Conservation (phyloP, 371 early-diverging fungal species). For the Mucor indicus region DNA sequence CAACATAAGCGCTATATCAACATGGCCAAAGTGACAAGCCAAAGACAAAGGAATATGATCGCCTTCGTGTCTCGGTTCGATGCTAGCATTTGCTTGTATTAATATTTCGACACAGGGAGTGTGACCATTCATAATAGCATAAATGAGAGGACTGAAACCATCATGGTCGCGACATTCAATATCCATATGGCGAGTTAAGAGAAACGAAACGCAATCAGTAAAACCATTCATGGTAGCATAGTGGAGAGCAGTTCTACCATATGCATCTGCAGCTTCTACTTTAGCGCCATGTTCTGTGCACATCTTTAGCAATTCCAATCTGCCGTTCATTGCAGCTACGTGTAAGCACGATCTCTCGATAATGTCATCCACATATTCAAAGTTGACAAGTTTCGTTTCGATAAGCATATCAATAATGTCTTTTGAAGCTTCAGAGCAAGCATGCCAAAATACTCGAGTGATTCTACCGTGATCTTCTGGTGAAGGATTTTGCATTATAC, state of each 20-base stretch:
- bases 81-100: slow-evolving; percentile 61
- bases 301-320: slow-evolving; percentile 56
- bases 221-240: slow-evolving; percentile 92
- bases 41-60: slow-evolving; percentile 74
- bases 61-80: slow-evolving; percentile 60
- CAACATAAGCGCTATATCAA: slow-evolving; percentile 78
- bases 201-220: slow-evolving; percentile 61
- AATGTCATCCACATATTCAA: slow-evolving; percentile 86
- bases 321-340: slow-evolving; percentile 82
- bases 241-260: slow-evolving; percentile 87
- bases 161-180: slow-evolving; percentile 81
- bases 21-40: slow-evolving; percentile 89
- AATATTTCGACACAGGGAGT: slow-evolving; percentile 71
- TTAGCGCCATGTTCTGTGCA: slow-evolving; percentile 61
- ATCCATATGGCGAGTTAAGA: slow-evolving; percentile 54
- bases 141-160: slow-evolving; percentile 81
- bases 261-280: slow-evolving; percentile 75
- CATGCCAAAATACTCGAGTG: slow-evolving; percentile 81
- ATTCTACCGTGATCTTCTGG: slow-evolving; percentile 55
- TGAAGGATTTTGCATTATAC: slow-evolving; percentile 43
- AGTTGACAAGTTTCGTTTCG: slow-evolving; percentile 61
- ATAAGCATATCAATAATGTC: slow-evolving; percentile 63
- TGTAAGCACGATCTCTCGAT: slow-evolving; percentile 87
- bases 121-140: slow-evolving; percentile 83
- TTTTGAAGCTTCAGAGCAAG: slow-evolving; percentile 67